These are phyloP conservation scores for Brassica napus DNA, from an alignment of 345 rosid species.

Conservation along the genomic window DNA sequence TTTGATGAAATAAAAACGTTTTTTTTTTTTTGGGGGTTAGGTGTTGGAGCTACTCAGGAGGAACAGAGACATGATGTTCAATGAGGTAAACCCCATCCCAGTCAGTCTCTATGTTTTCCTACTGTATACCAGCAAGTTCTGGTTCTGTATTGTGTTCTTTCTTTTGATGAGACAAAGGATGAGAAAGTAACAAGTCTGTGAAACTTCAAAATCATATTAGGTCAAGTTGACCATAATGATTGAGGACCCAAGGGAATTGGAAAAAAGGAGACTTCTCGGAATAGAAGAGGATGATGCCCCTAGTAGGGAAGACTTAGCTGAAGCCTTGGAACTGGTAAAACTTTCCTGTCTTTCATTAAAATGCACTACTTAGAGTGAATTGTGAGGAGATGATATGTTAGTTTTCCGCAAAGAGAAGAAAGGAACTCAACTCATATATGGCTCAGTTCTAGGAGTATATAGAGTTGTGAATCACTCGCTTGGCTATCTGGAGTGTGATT, in stretches of 20 bases:
- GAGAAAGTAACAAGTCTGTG: not conserved
- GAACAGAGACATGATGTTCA: conserved; percentile 89
- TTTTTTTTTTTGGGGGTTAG: conserved; percentile 32
- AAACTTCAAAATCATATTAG: conserved; percentile 42
- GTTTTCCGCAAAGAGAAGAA: not conserved
- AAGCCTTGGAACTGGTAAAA: conserved; percentile 67
- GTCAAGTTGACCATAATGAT: conserved; percentile 79
- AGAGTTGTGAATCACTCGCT: not conserved
- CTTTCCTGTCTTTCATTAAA: conserved; percentile 6
- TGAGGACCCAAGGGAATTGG: conserved; percentile 91
- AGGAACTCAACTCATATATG: not conserved
- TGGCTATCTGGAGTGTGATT: not conserved
- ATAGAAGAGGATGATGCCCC: conserved; percentile 77
- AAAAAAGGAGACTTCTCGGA: conserved; percentile 82
- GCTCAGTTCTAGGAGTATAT: conserved; percentile 11
- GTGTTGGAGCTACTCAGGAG: conserved; percentile 80
- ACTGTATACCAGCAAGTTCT: not conserved
- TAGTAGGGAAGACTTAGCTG: conserved; percentile 82
- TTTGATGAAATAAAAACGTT: not conserved
- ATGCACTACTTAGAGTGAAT: not conserved
- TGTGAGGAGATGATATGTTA: not conserved
- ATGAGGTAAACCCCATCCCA: conserved; percentile 51
- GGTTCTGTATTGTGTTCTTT: not conserved
- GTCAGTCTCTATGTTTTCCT: not conserved
- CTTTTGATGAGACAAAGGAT: not conserved